Conservation (phyloP, 2,329 filamentous ascomycete genomes). For the Colletotrichum orchidophilum region DNA sequence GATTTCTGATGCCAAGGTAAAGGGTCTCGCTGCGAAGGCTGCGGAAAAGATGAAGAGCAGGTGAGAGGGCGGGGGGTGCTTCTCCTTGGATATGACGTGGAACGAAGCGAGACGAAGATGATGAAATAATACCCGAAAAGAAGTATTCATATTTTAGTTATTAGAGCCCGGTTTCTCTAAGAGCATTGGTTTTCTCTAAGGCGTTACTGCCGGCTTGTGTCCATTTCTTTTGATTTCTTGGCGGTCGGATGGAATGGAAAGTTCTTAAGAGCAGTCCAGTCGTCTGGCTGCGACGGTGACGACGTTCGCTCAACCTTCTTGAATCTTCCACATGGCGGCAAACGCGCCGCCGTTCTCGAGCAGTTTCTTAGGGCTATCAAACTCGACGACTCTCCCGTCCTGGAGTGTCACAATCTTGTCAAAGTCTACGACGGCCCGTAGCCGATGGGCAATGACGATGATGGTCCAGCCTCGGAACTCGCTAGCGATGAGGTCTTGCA, state of each 20-base stretch:
- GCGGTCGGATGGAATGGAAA: not conserved
- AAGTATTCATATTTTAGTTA: not conserved
- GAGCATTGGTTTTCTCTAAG: no score
- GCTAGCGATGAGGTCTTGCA: slow-evolving; percentile 41
- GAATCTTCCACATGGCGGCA: slow-evolving; percentile 21
- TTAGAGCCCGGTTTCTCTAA: no score
- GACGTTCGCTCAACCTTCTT: not conserved
- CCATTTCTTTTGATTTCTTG: no score
- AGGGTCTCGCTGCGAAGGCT: not conserved
- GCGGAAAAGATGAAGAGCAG: slow-evolving; percentile 17
- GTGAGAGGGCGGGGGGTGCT: not conserved
- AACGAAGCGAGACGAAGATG: not conserved
- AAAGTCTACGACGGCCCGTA: slow-evolving; percentile 59
- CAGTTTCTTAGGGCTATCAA: slow-evolving; percentile 6
- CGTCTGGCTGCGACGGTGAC: no score
- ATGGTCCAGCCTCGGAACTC: slow-evolving; percentile 57
- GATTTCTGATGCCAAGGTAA: not conserved
- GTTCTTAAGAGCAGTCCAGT: no score
- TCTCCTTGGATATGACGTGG: no score
- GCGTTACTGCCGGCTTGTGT: no score
- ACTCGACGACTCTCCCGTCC: slow-evolving; percentile 16
- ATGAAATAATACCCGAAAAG: not conserved
- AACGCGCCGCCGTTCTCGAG: not conserved
- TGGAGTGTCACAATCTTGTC: slow-evolving; percentile 52
- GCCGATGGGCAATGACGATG: slow-evolving; percentile 49